These are phyloP conservation scores for Alternaria infectoria DNA, from an alignment of 2,329 filamentous ascomycete genomes.

Conservation along the genomic window DNA sequence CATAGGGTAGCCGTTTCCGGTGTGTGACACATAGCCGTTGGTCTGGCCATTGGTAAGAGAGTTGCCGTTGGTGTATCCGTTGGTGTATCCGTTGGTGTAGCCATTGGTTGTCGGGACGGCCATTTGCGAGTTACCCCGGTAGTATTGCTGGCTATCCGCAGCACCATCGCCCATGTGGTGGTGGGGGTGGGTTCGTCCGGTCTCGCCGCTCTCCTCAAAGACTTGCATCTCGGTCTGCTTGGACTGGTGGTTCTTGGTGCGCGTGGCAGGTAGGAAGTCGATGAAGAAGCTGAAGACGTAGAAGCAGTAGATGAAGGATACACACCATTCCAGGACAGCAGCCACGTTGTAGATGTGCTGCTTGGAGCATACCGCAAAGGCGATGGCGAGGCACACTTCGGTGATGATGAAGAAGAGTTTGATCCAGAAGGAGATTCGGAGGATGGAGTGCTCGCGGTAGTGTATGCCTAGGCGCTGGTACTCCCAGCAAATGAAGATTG, in stretches of 20 bases:
- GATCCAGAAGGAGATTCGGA: constrained; percentile 82
- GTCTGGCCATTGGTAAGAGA: constrained; percentile 2
- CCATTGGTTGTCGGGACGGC: constrained; percentile 15
- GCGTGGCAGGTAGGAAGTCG: constrained; percentile 81
- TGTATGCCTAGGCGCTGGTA: constrained; percentile 84
- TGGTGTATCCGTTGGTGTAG: constrained; percentile 8
- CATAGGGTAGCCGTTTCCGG: constrained; percentile 26
- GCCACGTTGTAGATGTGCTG: constrained; percentile 65
- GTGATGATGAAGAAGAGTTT: constrained; percentile 85
- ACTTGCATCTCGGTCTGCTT: constrained; percentile 46
- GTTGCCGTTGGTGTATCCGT: constrained; percentile 15
- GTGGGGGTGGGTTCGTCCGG: neutral
- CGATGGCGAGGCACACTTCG: constrained; percentile 75
- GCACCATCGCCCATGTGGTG: constrained; percentile 29
- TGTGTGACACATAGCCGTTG: constrained; percentile 12
- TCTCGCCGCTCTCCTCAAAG: constrained; percentile 25
- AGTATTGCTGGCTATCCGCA: constrained; percentile 35
- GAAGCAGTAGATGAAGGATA: constrained; percentile 84
- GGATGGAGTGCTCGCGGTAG: constrained; percentile 75
- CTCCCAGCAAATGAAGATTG: constrained; percentile 87
- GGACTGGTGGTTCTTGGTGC: constrained; percentile 59
- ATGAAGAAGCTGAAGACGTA: constrained; percentile 87
- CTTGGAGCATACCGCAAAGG: constrained; percentile 68
- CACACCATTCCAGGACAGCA: constrained; percentile 79
- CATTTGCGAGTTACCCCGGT: constrained; percentile 26